These are phyloP conservation scores for Grosmannia huntii DNA, from an alignment of 2,329 filamentous ascomycete species.

Conservation along the genomic window DNA sequence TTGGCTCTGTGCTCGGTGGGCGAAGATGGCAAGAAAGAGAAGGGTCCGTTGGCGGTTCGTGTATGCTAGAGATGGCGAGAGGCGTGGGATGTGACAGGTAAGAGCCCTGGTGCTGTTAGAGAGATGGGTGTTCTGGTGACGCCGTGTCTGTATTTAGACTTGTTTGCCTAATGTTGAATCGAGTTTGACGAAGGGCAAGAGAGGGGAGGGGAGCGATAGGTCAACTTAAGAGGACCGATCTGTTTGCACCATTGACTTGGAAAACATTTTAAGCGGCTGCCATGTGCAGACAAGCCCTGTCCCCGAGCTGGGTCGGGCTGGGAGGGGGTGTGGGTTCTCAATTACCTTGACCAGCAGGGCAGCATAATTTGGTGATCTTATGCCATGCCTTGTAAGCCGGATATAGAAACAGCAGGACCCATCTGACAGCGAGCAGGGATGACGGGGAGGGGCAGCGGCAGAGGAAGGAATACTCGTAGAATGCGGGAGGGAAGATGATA, in stretches of 20 bases:
- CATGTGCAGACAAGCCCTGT: slow-evolving; percentile 35
- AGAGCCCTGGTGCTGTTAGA: no score
- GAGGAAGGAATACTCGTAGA: neutral
- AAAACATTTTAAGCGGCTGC: slow-evolving; percentile 35
- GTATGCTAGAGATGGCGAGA: no score
- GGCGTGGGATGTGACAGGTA: no score
- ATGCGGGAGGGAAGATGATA: neutral
- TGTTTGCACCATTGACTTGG: slow-evolving; percentile 27
- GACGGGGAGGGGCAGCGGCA: neutral
- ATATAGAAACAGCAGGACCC: slow-evolving; percentile 34
- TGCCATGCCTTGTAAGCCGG: slow-evolving; percentile 37
- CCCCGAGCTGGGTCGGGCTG: slow-evolving; percentile 24
- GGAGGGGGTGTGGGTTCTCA: slow-evolving; percentile 17
- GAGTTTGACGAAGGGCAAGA: neutral
- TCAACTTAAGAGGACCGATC: slow-evolving; percentile 17
- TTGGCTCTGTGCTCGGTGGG: slow-evolving; percentile 14
- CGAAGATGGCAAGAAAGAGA: neutral
- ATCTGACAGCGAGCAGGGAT: slow-evolving; percentile 12
- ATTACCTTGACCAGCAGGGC: slow-evolving; percentile 31
- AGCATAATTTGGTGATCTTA: slow-evolving; percentile 49
- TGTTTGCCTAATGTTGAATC: no score
- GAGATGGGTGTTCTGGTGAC: no score
- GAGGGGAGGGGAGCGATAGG: neutral
- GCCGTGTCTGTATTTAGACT: no score
- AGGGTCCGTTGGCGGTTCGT: no score